phyloP scores from a whole-genome alignment of 2,329 filamentous ascomycete species.

The Nothomitra cinnamomea region DNA sequence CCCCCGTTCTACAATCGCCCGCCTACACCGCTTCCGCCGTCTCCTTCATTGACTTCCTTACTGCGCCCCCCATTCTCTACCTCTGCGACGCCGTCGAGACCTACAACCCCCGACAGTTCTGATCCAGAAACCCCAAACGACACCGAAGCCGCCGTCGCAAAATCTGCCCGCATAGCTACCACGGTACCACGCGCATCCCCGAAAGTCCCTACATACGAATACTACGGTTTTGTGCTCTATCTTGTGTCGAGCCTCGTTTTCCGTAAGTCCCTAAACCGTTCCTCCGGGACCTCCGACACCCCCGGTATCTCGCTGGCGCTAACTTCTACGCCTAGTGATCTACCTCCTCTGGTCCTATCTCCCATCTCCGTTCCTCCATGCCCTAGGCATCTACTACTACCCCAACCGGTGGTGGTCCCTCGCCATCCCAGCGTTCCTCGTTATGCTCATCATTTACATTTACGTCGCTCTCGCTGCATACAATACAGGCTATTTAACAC shows the following conservation, averaged over 20 bases:
- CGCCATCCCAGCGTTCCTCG: slow-evolving; percentile 76
- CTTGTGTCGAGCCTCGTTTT: slow-evolving; percentile 74
- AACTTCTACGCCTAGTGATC: slow-evolving; percentile 25
- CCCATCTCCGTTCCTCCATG: slow-evolving; percentile 78
- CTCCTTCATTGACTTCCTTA: slow-evolving; percentile 80
- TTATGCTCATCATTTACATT: slow-evolving; percentile 78
- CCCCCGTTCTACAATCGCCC: slow-evolving; percentile 95
- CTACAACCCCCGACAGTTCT: slow-evolving; percentile 43
- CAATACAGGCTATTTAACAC: slow-evolving; percentile 76
- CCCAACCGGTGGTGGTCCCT: slow-evolving; percentile 96
- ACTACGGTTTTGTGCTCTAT: slow-evolving; percentile 97
- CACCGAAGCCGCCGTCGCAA: slow-evolving; percentile 41
- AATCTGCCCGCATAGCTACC: slow-evolving; percentile 38
- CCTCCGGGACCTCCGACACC: background rate
- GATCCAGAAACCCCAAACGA: slow-evolving; percentile 58
- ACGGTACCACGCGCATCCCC: slow-evolving; percentile 71
- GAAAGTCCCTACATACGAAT: slow-evolving; percentile 97
- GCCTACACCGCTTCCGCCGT: slow-evolving; percentile 85
- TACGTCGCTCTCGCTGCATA: slow-evolving; percentile 85
- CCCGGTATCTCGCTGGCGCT: background rate
- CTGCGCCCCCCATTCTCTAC: slow-evolving; percentile 50
- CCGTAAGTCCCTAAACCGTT: slow-evolving; percentile 38
- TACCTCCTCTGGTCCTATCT: slow-evolving; percentile 76
- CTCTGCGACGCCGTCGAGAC: background rate
- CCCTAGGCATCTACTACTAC: slow-evolving; percentile 89